These are phyloP conservation scores for Penicillium coffeae DNA, from an alignment of 495 filamentous ascomycete species.

Conservation along the genomic window DNA sequence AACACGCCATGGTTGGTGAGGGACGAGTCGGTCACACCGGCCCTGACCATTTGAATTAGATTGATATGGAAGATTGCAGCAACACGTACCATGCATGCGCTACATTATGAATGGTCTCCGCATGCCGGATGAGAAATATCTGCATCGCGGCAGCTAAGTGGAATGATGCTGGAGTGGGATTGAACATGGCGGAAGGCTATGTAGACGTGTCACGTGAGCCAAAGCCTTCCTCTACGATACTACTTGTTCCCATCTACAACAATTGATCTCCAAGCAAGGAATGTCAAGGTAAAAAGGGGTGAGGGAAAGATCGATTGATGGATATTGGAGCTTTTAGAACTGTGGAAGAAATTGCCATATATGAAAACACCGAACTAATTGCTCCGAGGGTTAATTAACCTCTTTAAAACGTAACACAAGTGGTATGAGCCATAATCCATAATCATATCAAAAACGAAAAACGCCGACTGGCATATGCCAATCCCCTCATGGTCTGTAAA, in stretches of 20 bases:
- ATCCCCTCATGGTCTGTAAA: slow-evolving; percentile 22
- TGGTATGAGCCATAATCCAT: slow-evolving; percentile 30
- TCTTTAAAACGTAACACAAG: slow-evolving; percentile 24
- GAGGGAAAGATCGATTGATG: slow-evolving; percentile 32
- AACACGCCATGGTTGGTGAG: slow-evolving; percentile 79
- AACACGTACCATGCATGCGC: slow-evolving; percentile 60
- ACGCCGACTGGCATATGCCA: slow-evolving; percentile 27
- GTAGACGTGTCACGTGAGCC: too few relatives aligned
- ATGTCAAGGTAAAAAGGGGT: slow-evolving; percentile 9
- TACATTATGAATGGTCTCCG: slow-evolving; percentile 85
- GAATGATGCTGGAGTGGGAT: background rate
- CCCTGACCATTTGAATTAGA: slow-evolving; percentile 43
- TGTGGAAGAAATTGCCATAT: slow-evolving; percentile 31
- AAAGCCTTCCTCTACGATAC: background rate
- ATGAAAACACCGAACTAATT: slow-evolving; percentile 31
- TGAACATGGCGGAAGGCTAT: too few relatives aligned
- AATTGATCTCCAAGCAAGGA: slow-evolving; percentile 3
- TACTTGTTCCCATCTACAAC: slow-evolving; percentile 17
- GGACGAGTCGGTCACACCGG: slow-evolving; percentile 71
- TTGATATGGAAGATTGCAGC: background rate
- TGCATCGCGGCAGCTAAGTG: slow-evolving; percentile 44
- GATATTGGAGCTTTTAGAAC: slow-evolving; percentile 34
- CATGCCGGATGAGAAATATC: slow-evolving; percentile 78
- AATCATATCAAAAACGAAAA: slow-evolving; percentile 25
- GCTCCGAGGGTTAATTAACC: slow-evolving; percentile 20